Base-by-base conservation (phyloP, 495 filamentous ascomycete species). In the Aspergillus avenaceus region DNA sequence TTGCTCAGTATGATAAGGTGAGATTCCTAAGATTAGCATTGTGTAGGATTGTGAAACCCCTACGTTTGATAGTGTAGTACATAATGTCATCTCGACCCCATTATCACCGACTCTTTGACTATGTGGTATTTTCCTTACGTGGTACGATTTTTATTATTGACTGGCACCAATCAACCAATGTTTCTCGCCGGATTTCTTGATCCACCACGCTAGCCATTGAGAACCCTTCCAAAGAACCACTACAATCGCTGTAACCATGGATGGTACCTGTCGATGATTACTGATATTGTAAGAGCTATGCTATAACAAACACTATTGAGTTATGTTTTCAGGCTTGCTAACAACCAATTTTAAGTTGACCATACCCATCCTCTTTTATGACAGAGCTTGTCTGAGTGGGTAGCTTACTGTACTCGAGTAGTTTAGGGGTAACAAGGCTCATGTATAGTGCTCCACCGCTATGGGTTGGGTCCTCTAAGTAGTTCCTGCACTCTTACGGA, bases 241-340 rank as follows among this genome's bases (percentile, higher is more conserved):
- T 11, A 19, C 27, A 31, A 32, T 53, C 36, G 40, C 48, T 53
- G 51, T 44, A 48, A 27, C 44, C 51, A 42, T 43, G 38, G 44
- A 23, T 54, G 53, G 53, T 64, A 51, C 55, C 58, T 61, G 61
- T 61, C 61, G 61, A 59, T 61, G 54, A 54, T 47, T 64, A 53
- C 61, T 61, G 16, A n/a, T 45, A 24, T 54, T 29, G 60, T 56
- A 31, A 41, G 28, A 32, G 37, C 37, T 50, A 40, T 28, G 27
- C 16, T 32, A 37, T 31, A 38, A 19, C 34, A 38, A 38, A 18
- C 49, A 37, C 36, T 48, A 34, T 28, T 26, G 42, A 27, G 27
- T 12, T 21, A 32, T 32, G n/a, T 6, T 38, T 13, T 6, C 46
- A 25, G 9, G 19, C 24, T 32, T 21, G 22, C 18, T 24, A 23